Base-by-base conservation (phyloP, 805 yeast species). In the Metschnikowia chrysomelidarum region DNA sequence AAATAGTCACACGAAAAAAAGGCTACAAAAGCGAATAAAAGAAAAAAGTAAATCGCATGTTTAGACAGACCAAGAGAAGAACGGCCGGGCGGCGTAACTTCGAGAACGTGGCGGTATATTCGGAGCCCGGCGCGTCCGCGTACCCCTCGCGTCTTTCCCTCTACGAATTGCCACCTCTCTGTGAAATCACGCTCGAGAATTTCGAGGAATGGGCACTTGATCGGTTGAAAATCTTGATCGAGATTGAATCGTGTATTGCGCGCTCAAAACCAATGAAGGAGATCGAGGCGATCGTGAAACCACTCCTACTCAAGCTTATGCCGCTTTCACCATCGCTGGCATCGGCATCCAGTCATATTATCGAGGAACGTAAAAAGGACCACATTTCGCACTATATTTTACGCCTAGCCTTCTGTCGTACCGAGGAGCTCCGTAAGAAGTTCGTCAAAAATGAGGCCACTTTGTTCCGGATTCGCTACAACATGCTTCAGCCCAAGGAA, bases 201-300 rank as follows among this genome's bases (percentile, higher is more conserved):
- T 93, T 93, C 60, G 98, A 93, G 62, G 71, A 73, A 4, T 93
- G 97, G 96, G 98, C 98, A 4, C 82, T 93, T 36, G 98, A 91
- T 53, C 67, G 99, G 41, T 69, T 91, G 44, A 80, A 82, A 53
- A 76, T 93, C 7, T 68, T 93, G 40, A 74, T 88, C 36, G 96
- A 87, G 54, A 81, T 93, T 32, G 97, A 91, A 52, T 74, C 87
- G 1, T 76, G 84, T 44, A 52, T 73, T 27, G 77, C 82, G 16
- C 71, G 94, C 48, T 79, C 80, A 41, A 78, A 79, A 50, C 58
- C 73, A 1, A 54, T 74, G 30, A 76, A 74, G 46, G 96, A 88
- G 38, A 75, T 78, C 22, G 91, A 82, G 47, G 53, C 64, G 7
- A 64, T 74, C 3, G 65, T 91, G 47, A 77, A 75, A 46, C 93